Conservation (phyloP, 805 yeast genomes). For the Kodamaea laetipori region DNA sequence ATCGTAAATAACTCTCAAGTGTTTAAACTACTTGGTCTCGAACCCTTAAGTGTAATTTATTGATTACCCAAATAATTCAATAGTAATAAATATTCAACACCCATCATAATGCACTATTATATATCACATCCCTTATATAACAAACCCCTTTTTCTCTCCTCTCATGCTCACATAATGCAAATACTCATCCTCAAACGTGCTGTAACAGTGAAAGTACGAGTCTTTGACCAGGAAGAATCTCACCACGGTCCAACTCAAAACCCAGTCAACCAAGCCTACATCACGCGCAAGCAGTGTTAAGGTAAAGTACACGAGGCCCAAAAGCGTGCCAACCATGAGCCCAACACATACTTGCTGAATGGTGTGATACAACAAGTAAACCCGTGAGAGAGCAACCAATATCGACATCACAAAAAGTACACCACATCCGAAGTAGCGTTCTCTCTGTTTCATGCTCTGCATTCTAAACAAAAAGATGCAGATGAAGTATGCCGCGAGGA, state of each 20-base stretch:
- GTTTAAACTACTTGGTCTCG: too few relatives aligned
- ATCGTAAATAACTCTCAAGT: too few relatives aligned
- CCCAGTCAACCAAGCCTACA: slow-evolving; percentile 66
- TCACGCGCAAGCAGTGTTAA: slow-evolving; percentile 59
- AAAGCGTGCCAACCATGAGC: slow-evolving; percentile 54
- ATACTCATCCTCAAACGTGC: slow-evolving; percentile 51
- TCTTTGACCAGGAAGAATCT: slow-evolving; percentile 59
- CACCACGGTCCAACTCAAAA: slow-evolving; percentile 59
- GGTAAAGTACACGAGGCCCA: slow-evolving; percentile 62
- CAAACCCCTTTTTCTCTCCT: background rate
- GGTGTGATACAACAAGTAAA: slow-evolving; percentile 78
- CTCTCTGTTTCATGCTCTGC: slow-evolving; percentile 25
- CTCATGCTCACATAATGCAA: slow-evolving; percentile 16
- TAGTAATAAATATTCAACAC: too few relatives aligned
- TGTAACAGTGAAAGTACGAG: slow-evolving; percentile 52
- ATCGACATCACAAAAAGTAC: slow-evolving; percentile 30
- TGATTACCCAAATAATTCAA: too few relatives aligned
- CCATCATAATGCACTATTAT: background rate
- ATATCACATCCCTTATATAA: background rate
- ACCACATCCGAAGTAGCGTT: slow-evolving; percentile 32
- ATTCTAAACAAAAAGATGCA: slow-evolving; percentile 49
- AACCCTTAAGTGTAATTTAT: too few relatives aligned
- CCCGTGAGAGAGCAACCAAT: slow-evolving; percentile 67
- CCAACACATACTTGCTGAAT: slow-evolving; percentile 76
- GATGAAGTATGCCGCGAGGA: slow-evolving; percentile 59